Evolutionary conservation across 352 stramenopile species (phyloP).

Genomic region (Globisporangium spinosum): DNA sequence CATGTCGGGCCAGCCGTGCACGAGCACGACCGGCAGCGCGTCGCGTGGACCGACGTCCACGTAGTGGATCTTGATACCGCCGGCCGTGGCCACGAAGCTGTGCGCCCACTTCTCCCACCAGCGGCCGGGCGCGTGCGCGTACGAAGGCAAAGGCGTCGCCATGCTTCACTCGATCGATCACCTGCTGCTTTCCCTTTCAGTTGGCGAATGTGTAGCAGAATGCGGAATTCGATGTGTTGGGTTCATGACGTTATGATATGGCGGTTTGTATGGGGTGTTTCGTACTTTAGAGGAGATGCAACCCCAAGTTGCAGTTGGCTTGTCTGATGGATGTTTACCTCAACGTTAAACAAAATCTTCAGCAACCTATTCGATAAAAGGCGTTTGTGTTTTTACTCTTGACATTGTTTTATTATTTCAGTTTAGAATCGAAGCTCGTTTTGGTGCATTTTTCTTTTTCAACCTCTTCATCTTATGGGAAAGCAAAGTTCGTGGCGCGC

Average conservation of each 20-base stretch:
- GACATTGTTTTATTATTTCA: no score
- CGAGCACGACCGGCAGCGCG: conserved; percentile 48
- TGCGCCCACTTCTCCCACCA: conserved; percentile 34
- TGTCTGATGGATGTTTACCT: neutral
- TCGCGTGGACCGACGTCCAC: conserved; percentile 51
- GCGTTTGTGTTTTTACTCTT: no score
- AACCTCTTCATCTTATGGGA: no score
- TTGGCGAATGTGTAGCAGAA: neutral
- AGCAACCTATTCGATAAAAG: neutral
- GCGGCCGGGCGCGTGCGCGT: conserved; percentile 13
- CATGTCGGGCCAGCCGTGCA: conserved; percentile 74
- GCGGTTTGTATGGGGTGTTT: neutral
- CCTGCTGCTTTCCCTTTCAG: neutral
- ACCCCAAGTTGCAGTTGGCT: conserved; percentile 4
- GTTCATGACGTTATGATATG: neutral
- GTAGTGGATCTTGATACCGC: conserved; percentile 47
- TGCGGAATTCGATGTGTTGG: neutral
- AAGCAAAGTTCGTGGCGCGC: no score
- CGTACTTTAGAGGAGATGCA: neutral
- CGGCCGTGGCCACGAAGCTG: conserved; percentile 26
- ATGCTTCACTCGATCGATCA: neutral
- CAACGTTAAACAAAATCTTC: neutral
- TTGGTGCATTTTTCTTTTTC: no score
- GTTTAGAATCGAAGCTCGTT: no score
- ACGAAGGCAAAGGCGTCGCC: conserved; percentile 10